Percentiles rank a stretch among this genome's conserved stretches.
Evolutionary conservation across 805 yeast species (phyloP).

Genomic region (Ogataea ramenticola): DNA sequence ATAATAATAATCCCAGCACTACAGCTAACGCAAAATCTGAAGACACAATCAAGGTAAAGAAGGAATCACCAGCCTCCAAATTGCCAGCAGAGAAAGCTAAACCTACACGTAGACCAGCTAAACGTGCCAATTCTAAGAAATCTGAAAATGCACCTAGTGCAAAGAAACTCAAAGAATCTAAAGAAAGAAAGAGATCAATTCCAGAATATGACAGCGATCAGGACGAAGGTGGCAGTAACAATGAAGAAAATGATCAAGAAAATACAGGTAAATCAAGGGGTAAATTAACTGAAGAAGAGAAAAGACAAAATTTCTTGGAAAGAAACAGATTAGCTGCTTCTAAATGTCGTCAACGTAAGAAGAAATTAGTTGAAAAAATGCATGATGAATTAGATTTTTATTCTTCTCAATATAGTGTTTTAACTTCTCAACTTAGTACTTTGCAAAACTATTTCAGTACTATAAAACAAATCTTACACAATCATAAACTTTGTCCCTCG

Average conservation of each 20-base stretch:
- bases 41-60: neutral
- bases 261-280: slow-evolving; percentile 23
- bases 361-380: slow-evolving; percentile 77
- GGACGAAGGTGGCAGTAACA: neutral
- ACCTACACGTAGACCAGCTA: neutral
- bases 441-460: slow-evolving; percentile 51
- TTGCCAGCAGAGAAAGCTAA: neutral
- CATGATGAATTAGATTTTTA: slow-evolving; percentile 71
- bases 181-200: neutral
- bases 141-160: neutral
- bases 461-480: slow-evolving; percentile 37
- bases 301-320: slow-evolving; percentile 76
- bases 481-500: slow-evolving; percentile 43
- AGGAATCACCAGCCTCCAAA: neutral
- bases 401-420: slow-evolving; percentile 59
- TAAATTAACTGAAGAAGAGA: slow-evolving; percentile 56
- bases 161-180: neutral
- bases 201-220: neutral
- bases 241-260: slow-evolving; percentile 1
- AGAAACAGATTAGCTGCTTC: slow-evolving; percentile 94
- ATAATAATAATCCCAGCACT: neutral
- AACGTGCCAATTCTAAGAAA: neutral
- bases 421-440: slow-evolving; percentile 50
- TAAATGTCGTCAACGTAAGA: slow-evolving; percentile 93
- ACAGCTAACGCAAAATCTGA: neutral